Conservation (phyloP, 163 green algal species). For the Picocystis sp. region DNA sequence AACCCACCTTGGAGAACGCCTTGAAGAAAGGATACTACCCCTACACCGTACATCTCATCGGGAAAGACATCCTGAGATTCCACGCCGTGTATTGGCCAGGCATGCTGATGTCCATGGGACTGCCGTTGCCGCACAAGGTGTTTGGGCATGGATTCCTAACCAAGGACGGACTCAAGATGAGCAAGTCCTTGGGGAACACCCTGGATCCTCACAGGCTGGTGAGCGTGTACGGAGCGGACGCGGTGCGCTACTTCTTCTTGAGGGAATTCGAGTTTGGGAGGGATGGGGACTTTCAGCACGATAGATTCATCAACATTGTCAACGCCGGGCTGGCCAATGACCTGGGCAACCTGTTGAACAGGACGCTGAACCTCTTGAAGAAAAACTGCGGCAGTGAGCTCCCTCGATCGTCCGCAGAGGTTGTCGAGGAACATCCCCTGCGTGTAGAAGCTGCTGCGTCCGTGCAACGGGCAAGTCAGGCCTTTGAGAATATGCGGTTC, state of each 20-base stretch:
- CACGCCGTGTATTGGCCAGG: constrained; percentile 96
- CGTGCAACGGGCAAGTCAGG: too few species aligned
- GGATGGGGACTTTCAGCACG: constrained; percentile 86
- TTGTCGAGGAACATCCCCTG: constrained; percentile 15
- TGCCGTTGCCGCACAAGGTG: constrained; percentile 33
- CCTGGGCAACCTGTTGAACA: constrained; percentile 91
- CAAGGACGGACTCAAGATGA: constrained; percentile 96
- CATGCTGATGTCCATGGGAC: constrained; percentile 75
- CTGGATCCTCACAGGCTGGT: constrained; percentile 71
- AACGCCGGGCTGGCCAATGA: constrained; percentile 91
- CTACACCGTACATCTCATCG: constrained; percentile 51
- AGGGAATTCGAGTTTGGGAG: constrained; percentile 77
- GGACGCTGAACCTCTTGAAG: constrained; percentile 68
- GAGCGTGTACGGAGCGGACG: constrained; percentile 67
- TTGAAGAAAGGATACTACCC: constrained; percentile 48
- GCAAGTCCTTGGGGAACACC: constrained; percentile 93
- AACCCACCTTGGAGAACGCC: constrained; percentile 16
- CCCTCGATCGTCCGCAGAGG: constrained; percentile 21
- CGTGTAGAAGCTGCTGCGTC: constrained; percentile 8
- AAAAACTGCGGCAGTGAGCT: constrained; percentile 62
- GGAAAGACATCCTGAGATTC: constrained; percentile 98
- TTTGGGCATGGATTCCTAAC: constrained; percentile 96
- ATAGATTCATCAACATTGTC: constrained; percentile 75
- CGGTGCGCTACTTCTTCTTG: constrained; percentile 89
- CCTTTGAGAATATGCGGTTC: too few species aligned